Base-by-base conservation (phyloP, 2,329 filamentous ascomycete genomes). In the Periconia sp. region DNA sequence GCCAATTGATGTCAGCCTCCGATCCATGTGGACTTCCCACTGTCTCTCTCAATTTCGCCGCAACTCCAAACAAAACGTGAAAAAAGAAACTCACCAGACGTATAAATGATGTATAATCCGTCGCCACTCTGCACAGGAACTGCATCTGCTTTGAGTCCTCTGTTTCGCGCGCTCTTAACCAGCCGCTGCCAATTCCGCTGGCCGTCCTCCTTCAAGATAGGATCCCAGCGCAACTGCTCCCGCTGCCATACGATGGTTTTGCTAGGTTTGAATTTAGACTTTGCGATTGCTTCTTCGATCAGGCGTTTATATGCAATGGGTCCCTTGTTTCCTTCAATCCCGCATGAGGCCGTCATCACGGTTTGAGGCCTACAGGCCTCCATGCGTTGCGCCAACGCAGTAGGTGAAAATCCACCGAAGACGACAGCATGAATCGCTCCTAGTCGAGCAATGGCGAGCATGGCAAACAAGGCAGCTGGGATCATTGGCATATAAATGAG, bases 401-500 rank as follows among this genome's bases (percentile, higher is more conserved):
- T 79, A 0, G 92, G 81, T 0, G 91, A 91, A 70, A 97, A 97
- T 0, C 93, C 92, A 41, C 93, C 93, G 73, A 97, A 97, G 3
- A 97, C 93, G 5, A 96, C 91, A 3, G 90, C 87, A 70, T 97
- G 93, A 49, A 97, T 85, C 15, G 92, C 93, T 11, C 92, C 93
- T 1, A 97, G 80, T 10, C 92, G 85, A 56, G 86, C 86, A 54
- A 89, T 84, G 20, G 93, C 92, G 3, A 97, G 84, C 59, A 94
- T 91, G 10, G 89, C 92, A 57, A 95, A 85, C n/a, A 96, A 72
- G 1, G 92, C 90, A 0, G 91, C 87, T 0, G 93, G 92, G 42
- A 97, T 91, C 92, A 97, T 97, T 50, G 92, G 92, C 92, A 97
- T 96, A 74, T 97, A 97, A 27, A 97, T 84, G 58, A 97, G 81